phyloP scores from a whole-genome alignment of 495 filamentous ascomycete genomes.

The Cercophora scortea region DNA sequence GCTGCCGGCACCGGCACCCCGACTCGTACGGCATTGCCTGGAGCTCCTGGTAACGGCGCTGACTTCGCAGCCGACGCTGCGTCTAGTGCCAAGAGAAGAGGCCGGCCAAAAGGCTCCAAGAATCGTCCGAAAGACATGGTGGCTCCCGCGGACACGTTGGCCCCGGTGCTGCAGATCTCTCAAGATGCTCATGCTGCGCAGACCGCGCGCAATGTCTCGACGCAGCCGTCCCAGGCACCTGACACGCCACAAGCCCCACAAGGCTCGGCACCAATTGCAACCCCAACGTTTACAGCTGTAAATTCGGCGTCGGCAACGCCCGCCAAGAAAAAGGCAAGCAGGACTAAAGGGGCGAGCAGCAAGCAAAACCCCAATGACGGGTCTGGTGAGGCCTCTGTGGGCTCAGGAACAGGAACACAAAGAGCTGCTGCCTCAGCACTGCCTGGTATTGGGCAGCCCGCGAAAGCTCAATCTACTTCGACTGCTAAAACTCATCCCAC shows the following conservation, averaged over 20 bases:
- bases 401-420: background rate
- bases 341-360: constrained; percentile 3
- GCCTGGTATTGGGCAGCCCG: background rate
- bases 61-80: constrained; percentile 3
- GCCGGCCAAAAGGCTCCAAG: constrained; percentile 41
- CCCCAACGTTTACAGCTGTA: constrained; percentile 19
- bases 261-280: constrained; percentile 1
- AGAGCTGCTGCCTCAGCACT: background rate
- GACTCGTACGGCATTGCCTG: constrained; percentile 11
- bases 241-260: background rate
- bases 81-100: constrained; percentile 22
- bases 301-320: constrained; percentile 7
- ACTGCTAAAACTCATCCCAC: background rate
- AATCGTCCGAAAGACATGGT: constrained; percentile 34
- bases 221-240: constrained; percentile 2
- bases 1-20: background rate
- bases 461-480: background rate
- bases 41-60: background rate
- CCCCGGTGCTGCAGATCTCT: background rate
- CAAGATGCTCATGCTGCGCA: constrained; percentile 2
- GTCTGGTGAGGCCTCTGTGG: background rate
- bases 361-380: background rate
- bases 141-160: constrained; percentile 3
- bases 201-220: background rate
- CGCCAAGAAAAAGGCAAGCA: constrained; percentile 4